A percentile compares a stretch with the other conserved stretches of the same genome.
phyloP scores from a whole-genome alignment of 2,329 filamentous ascomycete genomes.

The Atkinsonella texensis region DNA sequence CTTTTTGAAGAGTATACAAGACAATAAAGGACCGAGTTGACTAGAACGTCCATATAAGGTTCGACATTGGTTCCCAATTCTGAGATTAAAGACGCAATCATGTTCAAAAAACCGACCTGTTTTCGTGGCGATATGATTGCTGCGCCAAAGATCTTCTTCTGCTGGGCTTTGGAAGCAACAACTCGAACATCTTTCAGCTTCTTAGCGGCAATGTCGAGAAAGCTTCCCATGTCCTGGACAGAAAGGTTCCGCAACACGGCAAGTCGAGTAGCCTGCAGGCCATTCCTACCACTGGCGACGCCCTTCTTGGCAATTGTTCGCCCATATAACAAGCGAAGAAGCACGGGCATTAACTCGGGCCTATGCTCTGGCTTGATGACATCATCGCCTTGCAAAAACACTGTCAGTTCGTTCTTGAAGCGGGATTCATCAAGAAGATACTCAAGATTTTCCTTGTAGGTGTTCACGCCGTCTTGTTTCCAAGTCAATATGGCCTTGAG shows the following conservation, averaged over 20 bases:
- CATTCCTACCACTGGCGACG: constrained; percentile 62
- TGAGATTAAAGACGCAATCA: constrained; percentile 77
- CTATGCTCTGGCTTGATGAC: constrained; percentile 65
- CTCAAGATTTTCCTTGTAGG: constrained; percentile 75
- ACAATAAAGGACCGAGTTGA: constrained; percentile 73
- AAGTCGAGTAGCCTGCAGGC: constrained; percentile 69
- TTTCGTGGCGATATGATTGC: constrained; percentile 58
- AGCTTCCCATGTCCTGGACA: constrained; percentile 62
- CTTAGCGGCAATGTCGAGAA: constrained; percentile 72
- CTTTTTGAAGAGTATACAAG: constrained; percentile 57
- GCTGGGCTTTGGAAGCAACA: constrained; percentile 33
- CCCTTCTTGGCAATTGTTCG: constrained; percentile 76
- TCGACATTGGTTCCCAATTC: constrained; percentile 66
- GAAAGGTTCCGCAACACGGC: constrained; percentile 69
- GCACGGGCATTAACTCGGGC: constrained; percentile 64
- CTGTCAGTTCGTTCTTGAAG: constrained; percentile 87
- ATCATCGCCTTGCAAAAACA: constrained; percentile 68
- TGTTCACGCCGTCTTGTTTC: constrained; percentile 65
- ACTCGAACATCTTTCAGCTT: constrained; percentile 51
- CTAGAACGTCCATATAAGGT: constrained; percentile 54
- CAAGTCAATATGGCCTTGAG: constrained; percentile 79
- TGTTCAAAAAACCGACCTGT: constrained; percentile 83
- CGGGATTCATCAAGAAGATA: constrained; percentile 81
- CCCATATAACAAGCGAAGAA: constrained; percentile 81
- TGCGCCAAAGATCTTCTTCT: constrained; percentile 40